phyloP scores from a whole-genome alignment of 805 yeast genomes.

The Candida sanyiensis region DNA sequence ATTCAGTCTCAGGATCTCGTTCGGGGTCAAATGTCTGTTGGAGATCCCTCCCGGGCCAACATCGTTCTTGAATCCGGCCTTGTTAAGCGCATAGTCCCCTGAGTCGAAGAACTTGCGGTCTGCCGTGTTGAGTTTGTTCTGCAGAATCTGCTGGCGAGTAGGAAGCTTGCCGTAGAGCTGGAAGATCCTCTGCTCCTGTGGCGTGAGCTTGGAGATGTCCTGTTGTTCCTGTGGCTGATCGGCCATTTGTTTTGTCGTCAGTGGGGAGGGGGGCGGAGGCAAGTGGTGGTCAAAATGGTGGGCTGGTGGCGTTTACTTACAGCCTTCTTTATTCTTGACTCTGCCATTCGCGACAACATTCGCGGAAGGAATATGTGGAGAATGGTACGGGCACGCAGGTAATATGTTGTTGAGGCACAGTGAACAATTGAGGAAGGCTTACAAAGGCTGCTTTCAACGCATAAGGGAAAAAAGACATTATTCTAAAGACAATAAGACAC shows the following conservation, averaged over 20 bases:
- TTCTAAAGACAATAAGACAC: too few relatives aligned
- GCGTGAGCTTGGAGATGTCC: constrained; percentile 55
- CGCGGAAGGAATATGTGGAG: background rate
- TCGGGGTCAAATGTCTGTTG: constrained; percentile 27
- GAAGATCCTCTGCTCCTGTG: constrained; percentile 76
- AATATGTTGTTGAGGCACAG: too few relatives aligned
- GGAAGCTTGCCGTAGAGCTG: constrained; percentile 85
- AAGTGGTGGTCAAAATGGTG: background rate
- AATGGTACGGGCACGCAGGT: background rate
- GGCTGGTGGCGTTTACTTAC: background rate
- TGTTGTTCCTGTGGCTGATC: constrained; percentile 18
- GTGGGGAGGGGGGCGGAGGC: background rate
- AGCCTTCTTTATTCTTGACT: background rate
- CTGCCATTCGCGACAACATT: background rate
- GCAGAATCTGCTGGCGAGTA: constrained; percentile 66
- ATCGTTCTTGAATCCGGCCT: constrained; percentile 44
- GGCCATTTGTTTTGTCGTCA: constrained; percentile 29
- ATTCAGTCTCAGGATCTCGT: constrained; percentile 53
- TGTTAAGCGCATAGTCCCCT: constrained; percentile 88
- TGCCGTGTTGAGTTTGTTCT: constrained; percentile 54
- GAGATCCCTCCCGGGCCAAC: constrained; percentile 16
- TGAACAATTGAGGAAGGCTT: too few relatives aligned
- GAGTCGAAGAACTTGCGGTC: constrained; percentile 91
- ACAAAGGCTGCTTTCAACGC: too few relatives aligned
- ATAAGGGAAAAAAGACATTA: too few relatives aligned